Base-by-base conservation (phyloP, 768 basidiomycete species). In the Crassisporium funariophilum region DNA sequence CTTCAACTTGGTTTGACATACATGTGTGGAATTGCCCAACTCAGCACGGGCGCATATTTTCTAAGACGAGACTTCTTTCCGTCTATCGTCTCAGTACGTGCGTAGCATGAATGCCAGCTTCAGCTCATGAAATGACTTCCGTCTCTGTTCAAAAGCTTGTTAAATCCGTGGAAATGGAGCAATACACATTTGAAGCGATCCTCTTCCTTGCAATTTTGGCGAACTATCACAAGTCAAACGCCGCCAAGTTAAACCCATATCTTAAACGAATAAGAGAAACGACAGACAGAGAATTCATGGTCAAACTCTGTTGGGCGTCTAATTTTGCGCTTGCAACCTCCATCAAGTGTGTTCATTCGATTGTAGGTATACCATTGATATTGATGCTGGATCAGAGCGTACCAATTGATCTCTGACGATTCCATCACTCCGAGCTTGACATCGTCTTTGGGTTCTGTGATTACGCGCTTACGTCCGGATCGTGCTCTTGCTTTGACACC, bases 161-260 rank as follows among this genome's bases (percentile, higher is more conserved):
- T 21, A 83, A 74, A 49, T 71, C 72, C 8, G 75, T 73, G 1
- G 75, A 78, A 16, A 85, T 77, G 4, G 75, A 77, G 50, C 69
- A 72, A 39, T 84, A 67, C 57, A 74, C 82, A 0, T 81, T 84
- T 44, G 83, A 86, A 56, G 79, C 82, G 1, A 65, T 73, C 0
- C 66, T 86, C 5, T 65, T 88, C 5, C 71, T 86, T n/a, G 71
- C 79, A 9, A 63, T 86, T 24, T 73, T 88, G 2, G 80, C 80
- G 43, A 86, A 85, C 55, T 88, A 82, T 59, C 86, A 87, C 60
- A 84, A 82, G 56, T 84, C 83, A 0, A 84, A 86, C 56, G 83
- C 83, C 8, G 79, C 82, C 8, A 83, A 77, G 52, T 72, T 85
- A 29, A 88, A 88, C 60, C 79, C 79, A 1, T 87, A 84, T 57